These are phyloP conservation scores for Croton laevigatus DNA, from an alignment of 441 rosid species.

Conservation along the genomic window DNA sequence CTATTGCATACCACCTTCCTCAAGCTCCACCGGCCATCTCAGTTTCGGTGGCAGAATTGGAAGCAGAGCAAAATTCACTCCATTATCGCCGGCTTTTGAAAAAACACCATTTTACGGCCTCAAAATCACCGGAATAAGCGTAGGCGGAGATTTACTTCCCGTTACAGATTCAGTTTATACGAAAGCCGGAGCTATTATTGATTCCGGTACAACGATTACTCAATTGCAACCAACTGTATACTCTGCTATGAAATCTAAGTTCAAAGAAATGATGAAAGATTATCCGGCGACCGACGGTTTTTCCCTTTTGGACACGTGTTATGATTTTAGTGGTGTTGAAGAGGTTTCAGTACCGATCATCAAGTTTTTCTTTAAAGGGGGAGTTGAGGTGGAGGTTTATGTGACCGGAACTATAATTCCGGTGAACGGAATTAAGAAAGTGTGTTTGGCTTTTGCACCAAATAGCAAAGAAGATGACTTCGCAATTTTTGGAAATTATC, in stretches of 20 bases:
- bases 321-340: conserved; percentile 3
- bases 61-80: conserved; percentile 10
- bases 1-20: conserved; percentile 21
- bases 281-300: not conserved
- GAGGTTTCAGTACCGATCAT: not conserved
- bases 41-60: not conserved
- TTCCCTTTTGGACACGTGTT: conserved; percentile 17
- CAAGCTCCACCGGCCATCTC: conserved; percentile 23
- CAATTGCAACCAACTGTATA: conserved; percentile 43
- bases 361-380: conserved; percentile 7
- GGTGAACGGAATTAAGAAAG: not conserved
- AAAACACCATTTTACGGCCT: conserved; percentile 36
- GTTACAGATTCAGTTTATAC: conserved; percentile 46
- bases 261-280: conserved; percentile 17
- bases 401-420: not conserved
- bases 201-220: conserved; percentile 61
- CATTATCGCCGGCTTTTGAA: not conserved
- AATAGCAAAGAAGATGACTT: not conserved
- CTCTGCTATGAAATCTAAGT: conserved; percentile 38
- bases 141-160: conserved; percentile 34
- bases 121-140: conserved; percentile 43
- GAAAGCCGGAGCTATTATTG: conserved; percentile 46
- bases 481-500: conserved; percentile 14
- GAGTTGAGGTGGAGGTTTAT: conserved; percentile 5
- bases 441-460: conserved; percentile 22